Evolutionary conservation across 257 asterid genomes (phyloP).

Genomic region (Nicotiana otophora): DNA sequence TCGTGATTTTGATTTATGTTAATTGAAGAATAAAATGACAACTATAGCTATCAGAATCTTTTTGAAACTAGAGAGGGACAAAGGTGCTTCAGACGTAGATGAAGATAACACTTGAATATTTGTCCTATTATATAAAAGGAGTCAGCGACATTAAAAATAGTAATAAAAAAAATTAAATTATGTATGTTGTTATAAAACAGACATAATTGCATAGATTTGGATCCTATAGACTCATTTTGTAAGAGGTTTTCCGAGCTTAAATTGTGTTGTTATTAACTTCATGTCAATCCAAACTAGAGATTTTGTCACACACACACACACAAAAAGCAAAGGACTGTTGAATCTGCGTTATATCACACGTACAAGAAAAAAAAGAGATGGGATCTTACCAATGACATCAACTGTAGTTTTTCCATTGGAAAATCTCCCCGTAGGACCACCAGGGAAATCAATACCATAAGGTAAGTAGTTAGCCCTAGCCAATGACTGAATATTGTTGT

Average conservation of each 20-base stretch:
- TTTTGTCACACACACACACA: not conserved
- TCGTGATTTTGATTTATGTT: no score
- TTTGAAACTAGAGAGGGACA: not conserved
- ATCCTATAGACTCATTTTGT: not conserved
- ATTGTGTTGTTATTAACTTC: not conserved
- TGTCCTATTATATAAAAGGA: not conserved
- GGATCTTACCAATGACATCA: slow-evolving; percentile 22
- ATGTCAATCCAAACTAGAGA: not conserved
- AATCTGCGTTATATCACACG: not conserved
- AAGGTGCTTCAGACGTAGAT: not conserved
- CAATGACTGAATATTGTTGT: slow-evolving; percentile 17
- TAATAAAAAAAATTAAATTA: not conserved
- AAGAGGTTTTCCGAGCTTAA: not conserved
- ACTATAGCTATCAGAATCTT: no score
- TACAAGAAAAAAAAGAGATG: not conserved
- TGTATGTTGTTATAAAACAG: not conserved
- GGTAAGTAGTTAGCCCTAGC: slow-evolving; percentile 30
- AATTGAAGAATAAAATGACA: no score
- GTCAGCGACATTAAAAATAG: not conserved
- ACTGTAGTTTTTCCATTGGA: slow-evolving; percentile 27
- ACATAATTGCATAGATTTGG: not conserved
- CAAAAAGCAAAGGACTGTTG: not conserved
- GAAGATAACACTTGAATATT: not conserved
- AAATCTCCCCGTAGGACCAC: slow-evolving; percentile 33
- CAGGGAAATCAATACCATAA: slow-evolving; percentile 31